Conservation (phyloP, 805 yeast genomes). For the Hemisphaericaspora nanyangensis region DNA sequence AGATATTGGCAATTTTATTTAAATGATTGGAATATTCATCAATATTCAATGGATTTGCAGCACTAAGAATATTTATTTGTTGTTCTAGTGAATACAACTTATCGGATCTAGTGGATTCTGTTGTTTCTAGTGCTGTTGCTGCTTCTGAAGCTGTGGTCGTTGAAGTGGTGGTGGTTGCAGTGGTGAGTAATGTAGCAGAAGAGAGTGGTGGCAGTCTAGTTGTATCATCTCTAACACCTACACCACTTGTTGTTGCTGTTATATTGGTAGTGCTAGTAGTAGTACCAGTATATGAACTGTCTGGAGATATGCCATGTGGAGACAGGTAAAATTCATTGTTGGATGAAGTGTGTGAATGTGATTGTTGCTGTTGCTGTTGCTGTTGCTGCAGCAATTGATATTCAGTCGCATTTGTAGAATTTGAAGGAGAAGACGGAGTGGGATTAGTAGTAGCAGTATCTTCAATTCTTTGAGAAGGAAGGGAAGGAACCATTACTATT, state of each 20-base stretch:
- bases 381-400: not conserved
- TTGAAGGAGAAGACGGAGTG: not conserved
- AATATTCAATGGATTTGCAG: slow-evolving; percentile 25
- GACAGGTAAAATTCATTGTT: not conserved
- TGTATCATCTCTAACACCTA: not conserved
- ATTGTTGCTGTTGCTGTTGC: not conserved
- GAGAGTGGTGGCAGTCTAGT: not conserved
- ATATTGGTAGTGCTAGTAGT: not conserved
- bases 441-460: not conserved
- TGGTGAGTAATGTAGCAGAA: not conserved
- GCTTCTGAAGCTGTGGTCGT: no score
- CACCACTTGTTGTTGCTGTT: no score
- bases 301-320: not conserved
- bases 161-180: not conserved
- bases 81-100: slow-evolving; percentile 7
- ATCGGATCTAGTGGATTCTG: not conserved
- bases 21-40: slow-evolving; percentile 38
- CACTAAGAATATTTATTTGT: slow-evolving; percentile 20
- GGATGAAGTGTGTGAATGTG: not conserved
- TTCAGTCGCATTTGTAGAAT: not conserved
- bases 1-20: slow-evolving; percentile 24
- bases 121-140: no score
- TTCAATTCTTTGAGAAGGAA: not conserved
- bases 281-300: slow-evolving; percentile 1
- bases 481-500: not conserved